Evolutionary conservation across 345 rosid species (phyloP), one percentile per base, ranked within the genome.

Genomic region (Lepidium aucheri): DNA sequence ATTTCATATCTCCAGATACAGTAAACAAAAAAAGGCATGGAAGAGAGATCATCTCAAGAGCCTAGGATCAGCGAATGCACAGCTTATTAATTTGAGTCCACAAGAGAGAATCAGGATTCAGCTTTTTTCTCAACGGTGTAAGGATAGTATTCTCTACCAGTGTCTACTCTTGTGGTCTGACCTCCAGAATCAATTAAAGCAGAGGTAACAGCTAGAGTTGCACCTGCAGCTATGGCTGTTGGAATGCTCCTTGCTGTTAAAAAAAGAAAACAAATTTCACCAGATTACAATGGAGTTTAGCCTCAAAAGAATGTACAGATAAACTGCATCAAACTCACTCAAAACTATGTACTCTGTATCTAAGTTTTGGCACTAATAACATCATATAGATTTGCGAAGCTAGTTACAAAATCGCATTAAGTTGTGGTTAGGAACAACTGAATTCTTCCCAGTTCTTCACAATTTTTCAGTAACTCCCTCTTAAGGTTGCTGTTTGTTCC

Each of bases 81-180:
- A 55, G 46, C 71, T 73, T 56, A 63, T 64, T 63, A 20, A 8
- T 22, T 17, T 53, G 42, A 42, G 63, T 10, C 43, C 45, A 68
- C 58, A 43, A 44, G 52, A 9, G 66, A 43, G 60, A 77, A 64
- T 79, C 76, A 81, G 57, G 83, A 77, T 34, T 76, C 30, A 30
- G 91, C 65, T 80, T 84, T 84, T 82, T 94, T 88, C 90, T 86
- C 83, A 43, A 88, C 88, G 47, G 97, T 82, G 82, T 90, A 88
- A 9, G 99, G 89, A 68, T 85, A 94, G 66, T 90, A 90, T 74
- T 90, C 99, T 82, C 88, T 94, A 64, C 96, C 95, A 3, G 9
- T 82, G 79, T 94, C 99, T 60, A 75, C 28, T 82, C 96, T 90
- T 58, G 93, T 94, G 46, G 97, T 94, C 75, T 88, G 99, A 40